These are phyloP conservation scores for Rhodotorula paludigena DNA, from an alignment of 768 basidiomycete species.

Conservation along the genomic window DNA sequence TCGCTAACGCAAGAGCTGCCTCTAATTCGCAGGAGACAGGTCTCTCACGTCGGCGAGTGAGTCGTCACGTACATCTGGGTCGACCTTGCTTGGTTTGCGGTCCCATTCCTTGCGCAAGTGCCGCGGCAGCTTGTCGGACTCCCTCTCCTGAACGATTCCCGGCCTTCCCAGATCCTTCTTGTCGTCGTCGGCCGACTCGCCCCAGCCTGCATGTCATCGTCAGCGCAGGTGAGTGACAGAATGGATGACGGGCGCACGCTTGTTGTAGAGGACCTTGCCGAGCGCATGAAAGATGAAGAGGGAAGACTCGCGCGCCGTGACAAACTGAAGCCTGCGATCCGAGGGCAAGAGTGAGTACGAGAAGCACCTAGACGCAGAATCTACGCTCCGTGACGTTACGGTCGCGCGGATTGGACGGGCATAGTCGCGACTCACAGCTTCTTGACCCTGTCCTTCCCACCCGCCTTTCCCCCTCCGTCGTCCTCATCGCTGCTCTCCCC, in stretches of 20 bases:
- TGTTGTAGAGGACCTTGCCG: conserved; percentile 91
- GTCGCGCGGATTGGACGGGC: background rate
- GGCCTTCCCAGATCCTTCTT: conserved; percentile 38
- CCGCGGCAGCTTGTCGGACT: conserved; percentile 31
- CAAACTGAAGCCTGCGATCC: conserved; percentile 57
- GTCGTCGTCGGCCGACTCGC: conserved; percentile 38
- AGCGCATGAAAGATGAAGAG: conserved; percentile 84
- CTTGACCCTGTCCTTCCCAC: conserved; percentile 24
- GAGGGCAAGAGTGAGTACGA: background rate
- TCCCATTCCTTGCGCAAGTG: conserved; percentile 35
- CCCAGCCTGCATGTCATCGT: conserved; percentile 37
- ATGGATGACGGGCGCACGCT: conserved; percentile 55
- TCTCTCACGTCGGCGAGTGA: too few relatives aligned
- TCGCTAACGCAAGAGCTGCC: background rate
- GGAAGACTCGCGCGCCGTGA: conserved; percentile 77
- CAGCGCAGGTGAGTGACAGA: background rate
- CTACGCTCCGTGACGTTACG: background rate
- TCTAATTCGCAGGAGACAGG: accelerated
- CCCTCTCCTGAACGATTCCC: conserved; percentile 14
- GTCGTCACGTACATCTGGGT: conserved; percentile 45
- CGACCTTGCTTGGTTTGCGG: conserved; percentile 40
- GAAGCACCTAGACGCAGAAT: background rate
- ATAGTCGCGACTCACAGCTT: conserved; percentile 44
- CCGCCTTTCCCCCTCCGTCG: conserved; percentile 38
- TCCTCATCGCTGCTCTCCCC: conserved; percentile 38